Evolutionary conservation across 169 alveolate species (phyloP).

Genomic region (Toxoplasma gondii): DNA sequence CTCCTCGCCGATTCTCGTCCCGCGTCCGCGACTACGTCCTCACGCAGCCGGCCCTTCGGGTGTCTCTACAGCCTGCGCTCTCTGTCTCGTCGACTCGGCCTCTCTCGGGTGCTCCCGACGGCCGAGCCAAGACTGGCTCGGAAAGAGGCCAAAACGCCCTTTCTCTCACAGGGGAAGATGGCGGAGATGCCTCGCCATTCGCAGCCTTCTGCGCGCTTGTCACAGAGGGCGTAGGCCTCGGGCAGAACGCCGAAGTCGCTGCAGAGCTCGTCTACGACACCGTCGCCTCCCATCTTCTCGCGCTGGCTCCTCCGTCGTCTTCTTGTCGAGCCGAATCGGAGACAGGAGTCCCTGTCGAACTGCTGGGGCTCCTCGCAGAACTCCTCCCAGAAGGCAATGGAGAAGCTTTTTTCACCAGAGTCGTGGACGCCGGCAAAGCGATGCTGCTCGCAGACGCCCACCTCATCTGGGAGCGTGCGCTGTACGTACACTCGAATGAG

Average conservation of each 20-base stretch:
- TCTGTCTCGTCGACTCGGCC: no score
- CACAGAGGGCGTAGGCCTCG: background rate
- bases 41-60: background rate
- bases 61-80: background rate
- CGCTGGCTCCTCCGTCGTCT: background rate
- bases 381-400: background rate
- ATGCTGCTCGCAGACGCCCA: background rate
- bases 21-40: background rate
- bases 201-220: background rate
- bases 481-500: background rate
- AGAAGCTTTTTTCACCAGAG: background rate
- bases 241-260: background rate
- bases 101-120: background rate
- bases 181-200: background rate
- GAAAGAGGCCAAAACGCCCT: background rate
- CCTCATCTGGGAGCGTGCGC: background rate
- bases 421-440: background rate
- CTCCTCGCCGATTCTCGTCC: background rate
- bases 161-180: background rate
- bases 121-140: background rate
- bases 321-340: background rate
- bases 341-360: background rate
- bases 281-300: background rate
- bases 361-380: background rate
- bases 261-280: slow-evolving; percentile 13